Base-by-base conservation (phyloP, 2,329 filamentous ascomycete genomes). In the Zopfia rhizophila region DNA sequence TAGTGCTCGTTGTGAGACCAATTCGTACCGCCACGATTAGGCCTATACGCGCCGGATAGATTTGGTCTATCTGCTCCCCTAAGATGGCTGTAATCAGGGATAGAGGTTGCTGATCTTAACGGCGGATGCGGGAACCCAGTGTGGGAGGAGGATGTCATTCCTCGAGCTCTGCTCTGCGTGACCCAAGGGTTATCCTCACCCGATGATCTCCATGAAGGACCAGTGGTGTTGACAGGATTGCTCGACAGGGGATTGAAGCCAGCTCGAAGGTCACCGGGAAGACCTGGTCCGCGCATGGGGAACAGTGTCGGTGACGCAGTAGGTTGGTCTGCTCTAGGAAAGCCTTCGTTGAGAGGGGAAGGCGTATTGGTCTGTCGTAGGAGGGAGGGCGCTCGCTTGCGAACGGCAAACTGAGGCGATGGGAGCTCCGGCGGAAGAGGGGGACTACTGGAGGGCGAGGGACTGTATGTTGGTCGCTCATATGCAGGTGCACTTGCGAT, bases 331-430 rank as follows among this genome's bases (percentile, higher is more conserved):
- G 53, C 37, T 19, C 53, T 54, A 3, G 60, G 52, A 29, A 49
- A 55, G 4, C 55, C 57, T 39, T 53, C 54, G 45, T 61, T 58
- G 24, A 62, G 56, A n/a, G 66, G 58, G 27, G 65, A 63, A 19
- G 64, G 57, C 3, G 63, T 50, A 5, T 61, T 60, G 28, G 65
- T 56, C 55, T 68, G 64, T 39, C 70, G 68, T 42, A 76, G 66
- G 21, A 72, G 68, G 10, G 72, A 69, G 13, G 75, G 68, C 1
- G 74, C 72, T 22, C 71, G 66, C 50, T 73, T 72, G 17, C 75
- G 69, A 10, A 72, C 60, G 17, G 68, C 62, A 16, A 74, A 66
- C 44, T 77, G 72, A 25, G 75, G 74, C 37, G 72, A 72, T 19
- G 74, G 72, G n/a, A 66, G 46, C 24, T 55, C 38, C 3, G 59